These are phyloP conservation scores for Sordariomycetes sp. DNA, from an alignment of 2,329 filamentous ascomycete genomes.

Conservation along the genomic window DNA sequence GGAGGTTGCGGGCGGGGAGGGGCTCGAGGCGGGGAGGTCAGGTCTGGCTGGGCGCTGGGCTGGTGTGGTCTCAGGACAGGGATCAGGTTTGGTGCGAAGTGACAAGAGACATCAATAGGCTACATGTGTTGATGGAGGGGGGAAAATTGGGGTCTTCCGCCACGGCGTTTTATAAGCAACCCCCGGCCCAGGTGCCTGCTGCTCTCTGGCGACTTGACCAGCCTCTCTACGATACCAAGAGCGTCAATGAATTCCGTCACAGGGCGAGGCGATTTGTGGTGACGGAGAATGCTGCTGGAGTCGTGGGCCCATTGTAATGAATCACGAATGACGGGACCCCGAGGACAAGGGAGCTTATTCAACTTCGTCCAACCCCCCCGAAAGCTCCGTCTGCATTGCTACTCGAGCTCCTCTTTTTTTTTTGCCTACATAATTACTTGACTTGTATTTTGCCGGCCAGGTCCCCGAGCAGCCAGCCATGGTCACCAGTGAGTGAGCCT, in stretches of 20 bases:
- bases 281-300: neutral
- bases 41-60: neutral
- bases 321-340: neutral
- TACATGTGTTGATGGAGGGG: neutral
- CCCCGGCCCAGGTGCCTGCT: neutral
- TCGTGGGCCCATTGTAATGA: neutral
- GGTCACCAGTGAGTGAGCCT: no score
- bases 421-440: no score
- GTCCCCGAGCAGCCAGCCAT: no score
- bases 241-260: neutral
- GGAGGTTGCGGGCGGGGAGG: neutral
- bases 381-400: neutral
- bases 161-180: neutral
- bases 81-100: neutral
- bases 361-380: neutral
- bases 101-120: neutral
- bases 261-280: neutral
- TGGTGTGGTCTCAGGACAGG: neutral
- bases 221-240: neutral
- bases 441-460: no score
- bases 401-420: neutral
- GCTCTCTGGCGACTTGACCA: neutral
- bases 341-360: neutral
- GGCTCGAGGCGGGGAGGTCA: neutral
- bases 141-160: neutral